Percentiles rank a stretch among this genome's conserved stretches.
phyloP scores from a whole-genome alignment of 176 grass and related monocot species.

The Raddia guianensis region DNA sequence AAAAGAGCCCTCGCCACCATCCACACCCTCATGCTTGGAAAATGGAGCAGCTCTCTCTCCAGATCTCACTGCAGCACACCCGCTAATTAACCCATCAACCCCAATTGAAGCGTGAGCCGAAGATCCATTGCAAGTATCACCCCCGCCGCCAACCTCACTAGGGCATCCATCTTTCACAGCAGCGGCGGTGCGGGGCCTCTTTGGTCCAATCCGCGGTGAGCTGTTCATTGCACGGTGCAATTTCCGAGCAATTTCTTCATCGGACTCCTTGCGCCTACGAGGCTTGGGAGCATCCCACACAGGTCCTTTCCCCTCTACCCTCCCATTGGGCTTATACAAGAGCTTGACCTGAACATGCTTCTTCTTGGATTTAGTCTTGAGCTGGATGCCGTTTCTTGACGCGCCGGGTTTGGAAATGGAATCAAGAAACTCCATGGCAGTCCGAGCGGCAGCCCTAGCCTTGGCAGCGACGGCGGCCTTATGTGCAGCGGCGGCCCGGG shows the following conservation, averaged over 20 bases:
- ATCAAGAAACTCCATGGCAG: constrained; percentile 77
- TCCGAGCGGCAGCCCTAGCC: constrained; percentile 75
- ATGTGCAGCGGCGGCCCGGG: constrained; percentile 55
- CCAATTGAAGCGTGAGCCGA: background rate
- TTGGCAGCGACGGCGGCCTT: constrained; percentile 74
- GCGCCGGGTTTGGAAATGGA: constrained; percentile 53
- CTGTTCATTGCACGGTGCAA: constrained; percentile 70
- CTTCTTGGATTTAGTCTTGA: constrained; percentile 66
- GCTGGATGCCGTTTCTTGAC: constrained; percentile 51
- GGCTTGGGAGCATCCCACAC: constrained; percentile 28
- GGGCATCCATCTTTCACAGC: constrained; percentile 25
- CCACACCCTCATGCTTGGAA: constrained; percentile 14
- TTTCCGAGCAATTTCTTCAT: constrained; percentile 63
- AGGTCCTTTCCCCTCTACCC: constrained; percentile 17
- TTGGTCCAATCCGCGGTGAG: constrained; percentile 59
- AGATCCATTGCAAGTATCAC: constrained; percentile 44
- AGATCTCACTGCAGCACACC: constrained; percentile 45
- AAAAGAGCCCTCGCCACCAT: constrained; percentile 5
- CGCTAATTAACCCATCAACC: constrained; percentile 32
- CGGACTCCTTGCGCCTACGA: constrained; percentile 37
- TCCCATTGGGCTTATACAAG: constrained; percentile 64
- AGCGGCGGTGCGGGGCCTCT: background rate
- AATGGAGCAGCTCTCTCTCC: constrained; percentile 23
- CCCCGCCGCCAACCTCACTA: background rate
- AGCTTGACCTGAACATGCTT: constrained; percentile 72